Base-by-base conservation (phyloP, 2,329 filamentous ascomycete species). In the Paecilomyces formosus region DNA sequence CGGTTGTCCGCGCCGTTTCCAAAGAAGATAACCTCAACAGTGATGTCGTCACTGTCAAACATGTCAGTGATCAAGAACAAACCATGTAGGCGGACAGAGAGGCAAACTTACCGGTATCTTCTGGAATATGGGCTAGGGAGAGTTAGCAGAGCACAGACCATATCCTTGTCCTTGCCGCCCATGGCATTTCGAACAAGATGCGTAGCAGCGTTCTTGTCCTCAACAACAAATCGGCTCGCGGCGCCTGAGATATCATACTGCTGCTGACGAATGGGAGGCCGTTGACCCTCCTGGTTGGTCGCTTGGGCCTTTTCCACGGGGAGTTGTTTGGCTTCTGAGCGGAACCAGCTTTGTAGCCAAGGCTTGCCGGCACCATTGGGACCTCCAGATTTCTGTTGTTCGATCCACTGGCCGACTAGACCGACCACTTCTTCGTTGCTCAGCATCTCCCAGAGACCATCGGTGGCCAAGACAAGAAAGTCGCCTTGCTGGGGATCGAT, bases 371-470 rank as follows among this genome's bases (percentile, higher is more conserved):
- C 76, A 3, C 74, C 71, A 55, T 72, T 76, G 58, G 70, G 73
- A 68, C 69, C 55, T 60, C 71, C 63, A 63, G 74, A 62, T 56
- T 73, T 62, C 65, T 97, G 89, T 22, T 85, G 85, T 73, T 99
- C 94, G 54, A 99, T 85, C 94, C 94, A 99, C 74, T 96, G 91
- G 15, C 93, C 95, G 3, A 99, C 94, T 2, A 99, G 84, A 0
- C 94, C 94, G 55, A 99, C 89, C 1, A 97, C 94, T 78, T 99
- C 94, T 71, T 99, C 94, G 68, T 97, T 99, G 54, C 91, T 97
- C 61, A 99, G 82, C 94, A 97, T 97, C 76, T 99, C 94, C 94
- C 94, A 99, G 0, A 99, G 82, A 3, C 94, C 94, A 71, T 99
- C 94, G 0, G 94, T 97, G 22, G 94, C 94, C 81, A 99, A 87